Evolutionary conservation across 140 eudicot genomes (phyloP).

Genomic region (Anethum foeniculum): DNA sequence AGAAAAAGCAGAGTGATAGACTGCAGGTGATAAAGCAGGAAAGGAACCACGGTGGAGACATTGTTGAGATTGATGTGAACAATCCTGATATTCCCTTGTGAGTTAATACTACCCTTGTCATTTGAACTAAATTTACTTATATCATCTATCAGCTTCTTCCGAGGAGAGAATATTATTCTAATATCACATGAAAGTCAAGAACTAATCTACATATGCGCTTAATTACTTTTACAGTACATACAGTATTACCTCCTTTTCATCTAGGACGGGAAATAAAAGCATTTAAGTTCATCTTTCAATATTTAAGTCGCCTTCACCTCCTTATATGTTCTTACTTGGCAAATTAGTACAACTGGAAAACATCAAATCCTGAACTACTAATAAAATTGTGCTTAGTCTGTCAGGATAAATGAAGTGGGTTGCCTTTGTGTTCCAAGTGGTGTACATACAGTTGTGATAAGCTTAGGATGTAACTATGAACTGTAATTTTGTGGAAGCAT

Average conservation of each 20-base stretch:
- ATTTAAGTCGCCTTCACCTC: background rate
- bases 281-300: background rate
- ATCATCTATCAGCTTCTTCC: background rate
- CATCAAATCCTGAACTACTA: background rate
- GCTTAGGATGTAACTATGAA: background rate
- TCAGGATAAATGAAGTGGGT: background rate
- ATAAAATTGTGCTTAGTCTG: background rate
- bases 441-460: background rate
- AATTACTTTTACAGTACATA: background rate
- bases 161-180: background rate
- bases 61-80: background rate
- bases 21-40: slow-evolving; percentile 4
- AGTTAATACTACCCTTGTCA: background rate
- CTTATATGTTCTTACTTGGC: background rate
- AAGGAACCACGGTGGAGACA: background rate
- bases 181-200: background rate
- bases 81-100: slow-evolving; percentile 12
- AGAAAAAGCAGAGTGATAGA: slow-evolving; percentile 12
- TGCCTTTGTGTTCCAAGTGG: background rate
- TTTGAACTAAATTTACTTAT: background rate
- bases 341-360: background rate
- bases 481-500: background rate
- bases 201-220: background rate
- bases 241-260: background rate
- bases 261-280: background rate